Evolutionary conservation across 129 eudicot species (phyloP), one percentile per base, ranked within the genome.

Genomic region (Gnaphalium uliginosum): DNA sequence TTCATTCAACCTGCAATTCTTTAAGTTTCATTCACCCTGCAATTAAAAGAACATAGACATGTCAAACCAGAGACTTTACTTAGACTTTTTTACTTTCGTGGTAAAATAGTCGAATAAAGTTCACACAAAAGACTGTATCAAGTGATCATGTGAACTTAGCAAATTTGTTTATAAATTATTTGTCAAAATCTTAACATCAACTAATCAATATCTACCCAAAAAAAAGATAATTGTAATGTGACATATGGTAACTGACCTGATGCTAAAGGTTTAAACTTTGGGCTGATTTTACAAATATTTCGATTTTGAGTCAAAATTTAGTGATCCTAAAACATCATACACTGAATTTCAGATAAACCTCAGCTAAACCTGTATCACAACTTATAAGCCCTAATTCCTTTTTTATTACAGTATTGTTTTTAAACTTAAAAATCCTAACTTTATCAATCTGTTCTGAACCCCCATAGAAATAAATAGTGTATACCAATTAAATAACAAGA

Each of bases 1-100:
- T 84, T 88, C 80, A 86, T 76, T 85, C 83, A 82, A 3, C n/a
- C 53, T 46, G 53, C 53, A 13, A 14, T 43, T 88, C 77, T 82
- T 69, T 35, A 32, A 81, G 78, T 77, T 84, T 88, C 81, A 86
- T 77, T 86, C 84, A 82, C 61, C 96, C 91, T 88, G 82, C 61
- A 76, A 81, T 15, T 76, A 22, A 57, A 71, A 9, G 7, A 65
- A 66, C 69, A 79, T 21, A 65, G 8, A 76, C 24, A 37, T 5
- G 5, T 33, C 72, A 76, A 83, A 76, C 74, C 46, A 63, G 35
- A 69, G 35, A 65, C 22, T 50, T 60, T 24, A 23, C 32, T 18
- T 41, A 23, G 15, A 51, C 1, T 8, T 13, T 37, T 32, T 15
- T 0, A 72, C 53, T 14, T 46, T 3, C 4, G 4, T 1, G n/a